These are phyloP conservation scores for Ogataea zsoltii DNA, from an alignment of 805 yeast genomes.

Conservation along the genomic window DNA sequence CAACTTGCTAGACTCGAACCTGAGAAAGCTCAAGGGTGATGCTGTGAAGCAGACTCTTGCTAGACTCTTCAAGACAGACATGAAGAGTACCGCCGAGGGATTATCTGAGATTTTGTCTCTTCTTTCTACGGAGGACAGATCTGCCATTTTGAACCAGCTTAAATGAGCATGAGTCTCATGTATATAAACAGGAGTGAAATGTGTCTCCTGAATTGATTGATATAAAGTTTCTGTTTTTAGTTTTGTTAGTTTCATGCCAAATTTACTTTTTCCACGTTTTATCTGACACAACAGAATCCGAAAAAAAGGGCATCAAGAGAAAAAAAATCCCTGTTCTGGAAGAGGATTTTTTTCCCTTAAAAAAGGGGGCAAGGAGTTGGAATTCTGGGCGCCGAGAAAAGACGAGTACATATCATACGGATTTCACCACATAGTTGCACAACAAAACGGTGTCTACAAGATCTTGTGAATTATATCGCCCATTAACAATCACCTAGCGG, in stretches of 20 bases:
- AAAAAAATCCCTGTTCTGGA: background rate
- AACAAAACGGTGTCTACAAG: background rate
- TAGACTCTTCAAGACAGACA: slow-evolving; percentile 53
- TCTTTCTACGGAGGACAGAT: slow-evolving; percentile 56
- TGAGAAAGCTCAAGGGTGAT: slow-evolving; percentile 67
- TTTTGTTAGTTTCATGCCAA: no score
- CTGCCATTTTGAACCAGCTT: slow-evolving; percentile 36
- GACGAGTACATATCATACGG: no score
- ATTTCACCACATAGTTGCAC: background rate
- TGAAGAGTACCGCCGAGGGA: slow-evolving; percentile 55
- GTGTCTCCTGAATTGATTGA: background rate
- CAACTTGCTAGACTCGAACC: slow-evolving; percentile 54
- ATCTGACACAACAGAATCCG: slow-evolving; percentile 1
- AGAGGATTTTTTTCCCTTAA: background rate
- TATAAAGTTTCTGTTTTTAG: slow-evolving; percentile 2
- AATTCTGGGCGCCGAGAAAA: slow-evolving; percentile 2
- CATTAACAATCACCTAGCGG: no score
- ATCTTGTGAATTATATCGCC: background rate
- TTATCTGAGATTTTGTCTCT: slow-evolving; percentile 54
- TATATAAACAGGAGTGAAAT: background rate
- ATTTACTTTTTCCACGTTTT: background rate
- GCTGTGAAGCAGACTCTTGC: slow-evolving; percentile 65
- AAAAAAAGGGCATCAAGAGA: background rate
- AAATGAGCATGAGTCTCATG: slow-evolving; percentile 19
- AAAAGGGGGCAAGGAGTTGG: background rate